Conservation (phyloP, 441 rosid genomes). For the Gossypium trilobum region DNA sequence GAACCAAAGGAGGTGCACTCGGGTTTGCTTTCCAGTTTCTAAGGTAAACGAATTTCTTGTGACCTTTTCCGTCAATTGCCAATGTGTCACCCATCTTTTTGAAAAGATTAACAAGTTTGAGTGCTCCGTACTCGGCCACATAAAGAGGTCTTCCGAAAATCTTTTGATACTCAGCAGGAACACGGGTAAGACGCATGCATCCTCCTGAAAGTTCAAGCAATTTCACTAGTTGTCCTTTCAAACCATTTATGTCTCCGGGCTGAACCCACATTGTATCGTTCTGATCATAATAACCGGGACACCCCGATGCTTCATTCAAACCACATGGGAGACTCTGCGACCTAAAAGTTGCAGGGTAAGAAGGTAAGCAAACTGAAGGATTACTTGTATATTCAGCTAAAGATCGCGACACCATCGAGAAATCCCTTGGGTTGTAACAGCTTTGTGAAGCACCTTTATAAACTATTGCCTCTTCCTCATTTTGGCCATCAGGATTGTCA, state of each 20-base stretch:
- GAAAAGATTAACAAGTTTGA: constrained; percentile 72
- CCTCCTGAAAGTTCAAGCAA: constrained; percentile 83
- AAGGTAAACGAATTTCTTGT: constrained; percentile 59
- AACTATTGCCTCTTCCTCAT: constrained; percentile 71
- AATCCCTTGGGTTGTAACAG: constrained; percentile 51
- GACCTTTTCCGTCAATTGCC: constrained; percentile 64
- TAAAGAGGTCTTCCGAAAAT: constrained; percentile 68
- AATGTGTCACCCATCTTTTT: constrained; percentile 69
- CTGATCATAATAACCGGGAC: constrained; percentile 40
- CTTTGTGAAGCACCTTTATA: constrained; percentile 55
- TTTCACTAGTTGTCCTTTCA: constrained; percentile 67
- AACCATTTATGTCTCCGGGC: constrained; percentile 80
- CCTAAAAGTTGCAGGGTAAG: constrained; percentile 32
- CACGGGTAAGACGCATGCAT: constrained; percentile 57
- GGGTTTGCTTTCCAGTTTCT: constrained; percentile 49
- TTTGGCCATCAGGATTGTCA: constrained; percentile 35
- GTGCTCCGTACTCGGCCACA: constrained; percentile 60
- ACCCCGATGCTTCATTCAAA: constrained; percentile 35
- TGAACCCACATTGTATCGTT: constrained; percentile 72
- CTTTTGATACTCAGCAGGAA: constrained; percentile 71
- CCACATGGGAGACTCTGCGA: constrained; percentile 53
- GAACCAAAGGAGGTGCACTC: constrained; percentile 36
- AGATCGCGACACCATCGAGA: constrained; percentile 46
- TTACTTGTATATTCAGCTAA: constrained; percentile 35
- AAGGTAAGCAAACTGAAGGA: constrained; percentile 28